phyloP scores from a whole-genome alignment of 345 rosid species.

The Hibiscus trionum region DNA sequence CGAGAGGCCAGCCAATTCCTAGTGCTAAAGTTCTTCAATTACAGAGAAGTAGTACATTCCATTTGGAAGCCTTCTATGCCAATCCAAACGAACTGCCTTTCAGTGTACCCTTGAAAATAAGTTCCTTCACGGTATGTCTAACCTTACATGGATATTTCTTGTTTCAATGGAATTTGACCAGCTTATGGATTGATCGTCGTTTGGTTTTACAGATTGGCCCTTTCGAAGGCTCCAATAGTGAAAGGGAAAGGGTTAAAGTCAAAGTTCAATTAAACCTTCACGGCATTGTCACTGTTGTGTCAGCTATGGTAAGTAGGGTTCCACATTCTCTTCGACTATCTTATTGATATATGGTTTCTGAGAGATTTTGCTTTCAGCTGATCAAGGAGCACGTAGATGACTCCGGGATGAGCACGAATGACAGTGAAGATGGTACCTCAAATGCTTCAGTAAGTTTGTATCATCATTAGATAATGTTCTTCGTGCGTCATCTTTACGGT shows the following conservation, averaged over 20 bases:
- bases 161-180: not conserved
- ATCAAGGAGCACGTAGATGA: constrained; percentile 32
- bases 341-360: not conserved
- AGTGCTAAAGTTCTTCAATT: constrained; percentile 56
- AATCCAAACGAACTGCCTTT: constrained; percentile 38
- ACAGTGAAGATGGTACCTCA: not conserved
- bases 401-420: not conserved
- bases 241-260: constrained; percentile 57
- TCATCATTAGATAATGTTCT: not conserved
- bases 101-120: constrained; percentile 32
- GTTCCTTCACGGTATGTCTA: constrained; percentile 39
- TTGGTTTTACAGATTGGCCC: constrained; percentile 54
- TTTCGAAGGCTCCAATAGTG: constrained; percentile 30
- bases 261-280: constrained; percentile 58
- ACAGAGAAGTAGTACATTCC: constrained; percentile 39
- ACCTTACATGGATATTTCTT: not conserved
- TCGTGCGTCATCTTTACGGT: not conserved
- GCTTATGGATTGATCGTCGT: constrained; percentile 8
- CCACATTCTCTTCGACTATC: constrained; percentile 8
- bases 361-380: constrained; percentile 31
- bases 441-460: constrained; percentile 2
- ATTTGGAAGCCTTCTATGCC: constrained; percentile 54
- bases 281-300: constrained; percentile 51
- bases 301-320: constrained; percentile 46
- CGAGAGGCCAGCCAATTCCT: constrained; percentile 61